A percentile compares a stretch with the other conserved stretches of the same genome.
Conservation (phyloP, 495 filamentous ascomycete genomes). For the Elaphomyces granulatus region DNA sequence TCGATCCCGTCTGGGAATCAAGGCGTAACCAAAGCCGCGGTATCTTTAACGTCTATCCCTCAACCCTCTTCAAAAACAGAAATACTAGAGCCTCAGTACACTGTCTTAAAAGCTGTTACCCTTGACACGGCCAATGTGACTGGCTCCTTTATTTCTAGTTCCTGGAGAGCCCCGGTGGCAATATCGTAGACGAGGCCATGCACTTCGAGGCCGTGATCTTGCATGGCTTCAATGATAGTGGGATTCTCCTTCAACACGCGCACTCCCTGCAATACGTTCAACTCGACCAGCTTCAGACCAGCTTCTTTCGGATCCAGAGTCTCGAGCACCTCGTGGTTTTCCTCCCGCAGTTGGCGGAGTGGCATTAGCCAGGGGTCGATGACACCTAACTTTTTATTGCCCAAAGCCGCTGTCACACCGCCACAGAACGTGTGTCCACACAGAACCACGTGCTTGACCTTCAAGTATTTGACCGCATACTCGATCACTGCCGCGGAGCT, state of each 20-base stretch:
- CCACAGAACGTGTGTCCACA: conserved; percentile 78
- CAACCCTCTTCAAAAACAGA: not conserved
- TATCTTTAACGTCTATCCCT: no score
- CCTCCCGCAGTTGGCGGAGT: conserved; percentile 47
- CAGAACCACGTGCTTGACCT: conserved; percentile 70
- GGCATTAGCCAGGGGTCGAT: conserved; percentile 74
- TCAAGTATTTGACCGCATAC: conserved; percentile 60
- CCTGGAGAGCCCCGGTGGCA: conserved; percentile 40
- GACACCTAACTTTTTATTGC: conserved; percentile 54
- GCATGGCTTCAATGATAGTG: conserved; percentile 47
- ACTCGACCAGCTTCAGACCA: conserved; percentile 43
- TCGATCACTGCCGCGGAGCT: conserved; percentile 66
- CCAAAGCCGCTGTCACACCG: conserved; percentile 55
- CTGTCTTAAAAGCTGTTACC: conserved; percentile 27
- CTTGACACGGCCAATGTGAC: conserved; percentile 26
- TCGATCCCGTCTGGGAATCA: no score
- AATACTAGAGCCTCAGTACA: not conserved
- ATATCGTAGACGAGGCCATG: conserved; percentile 62
- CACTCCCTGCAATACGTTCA: conserved; percentile 56
- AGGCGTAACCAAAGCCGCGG: no score
- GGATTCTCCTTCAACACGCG: conserved; percentile 45
- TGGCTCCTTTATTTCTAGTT: conserved; percentile 32
- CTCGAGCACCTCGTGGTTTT: conserved; percentile 25
- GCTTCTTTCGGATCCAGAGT: conserved; percentile 37
- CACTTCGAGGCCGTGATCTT: conserved; percentile 54